A percentile compares a stretch with the other conserved stretches of the same genome.
Conservation (phyloP, 1,139 yeast genomes). For the Yamadazyma aaseri region DNA sequence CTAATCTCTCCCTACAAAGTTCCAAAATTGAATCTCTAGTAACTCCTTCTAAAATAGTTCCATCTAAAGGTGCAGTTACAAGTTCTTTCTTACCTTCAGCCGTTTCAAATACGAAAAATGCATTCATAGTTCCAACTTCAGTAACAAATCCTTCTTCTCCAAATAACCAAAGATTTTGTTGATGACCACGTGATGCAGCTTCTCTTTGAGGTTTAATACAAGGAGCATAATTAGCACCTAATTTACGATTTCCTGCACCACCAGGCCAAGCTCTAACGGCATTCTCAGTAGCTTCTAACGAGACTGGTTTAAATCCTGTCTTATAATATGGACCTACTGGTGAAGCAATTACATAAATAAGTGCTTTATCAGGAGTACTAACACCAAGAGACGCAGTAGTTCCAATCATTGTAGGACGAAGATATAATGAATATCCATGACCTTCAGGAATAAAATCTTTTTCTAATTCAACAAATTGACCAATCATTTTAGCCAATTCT, state of each 20-base stretch:
- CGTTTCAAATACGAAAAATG: conserved; percentile 77
- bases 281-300: conserved; percentile 88
- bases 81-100: conserved; percentile 82
- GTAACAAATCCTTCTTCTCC: conserved; percentile 88
- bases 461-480: conserved; percentile 72
- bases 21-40: conserved; percentile 86
- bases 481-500: conserved; percentile 70
- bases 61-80: conserved; percentile 95
- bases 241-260: conserved; percentile 92
- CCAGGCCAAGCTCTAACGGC: conserved; percentile 99
- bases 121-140: conserved; percentile 98
- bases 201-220: conserved; percentile 84
- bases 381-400: conserved; percentile 87
- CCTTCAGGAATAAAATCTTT: conserved; percentile 76
- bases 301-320: conserved; percentile 92
- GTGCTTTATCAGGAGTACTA: conserved; percentile 72
- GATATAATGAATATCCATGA: conserved; percentile 84
- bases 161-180: conserved; percentile 94
- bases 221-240: conserved; percentile 98
- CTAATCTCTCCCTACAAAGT: conserved; percentile 72
- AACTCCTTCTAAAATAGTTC: conserved; percentile 95
- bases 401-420: conserved; percentile 94
- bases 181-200: conserved; percentile 88
- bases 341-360: conserved; percentile 81
- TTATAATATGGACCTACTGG: conserved; percentile 95